A percentile compares a stretch with the other conserved stretches of the same genome.
These are phyloP conservation scores for Aristolochia fimbriata DNA, from an alignment of 164 flowering plant species.

Conservation along the genomic window DNA sequence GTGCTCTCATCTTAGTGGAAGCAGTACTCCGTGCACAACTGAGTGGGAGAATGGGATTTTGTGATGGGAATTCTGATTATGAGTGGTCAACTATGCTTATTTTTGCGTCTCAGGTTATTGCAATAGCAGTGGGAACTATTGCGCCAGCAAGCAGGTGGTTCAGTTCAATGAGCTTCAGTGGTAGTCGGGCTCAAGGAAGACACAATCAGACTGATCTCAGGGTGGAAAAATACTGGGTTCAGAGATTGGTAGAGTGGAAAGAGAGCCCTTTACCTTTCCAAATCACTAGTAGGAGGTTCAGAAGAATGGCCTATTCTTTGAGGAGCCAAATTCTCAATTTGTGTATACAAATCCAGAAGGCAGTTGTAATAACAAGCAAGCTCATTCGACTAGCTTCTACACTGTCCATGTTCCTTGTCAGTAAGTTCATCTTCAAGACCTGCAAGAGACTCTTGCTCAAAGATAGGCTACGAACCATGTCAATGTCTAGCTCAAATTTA, in stretches of 20 bases:
- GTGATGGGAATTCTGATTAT: slow-evolving; percentile 49
- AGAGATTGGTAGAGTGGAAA: slow-evolving; percentile 29
- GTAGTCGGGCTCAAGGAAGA: not conserved
- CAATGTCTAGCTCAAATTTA: not conserved
- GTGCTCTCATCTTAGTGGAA: slow-evolving; percentile 30
- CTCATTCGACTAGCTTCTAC: slow-evolving; percentile 24
- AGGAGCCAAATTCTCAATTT: slow-evolving; percentile 4
- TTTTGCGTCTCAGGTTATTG: not conserved
- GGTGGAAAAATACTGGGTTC: slow-evolving; percentile 40
- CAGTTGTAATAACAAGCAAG: slow-evolving; percentile 35
- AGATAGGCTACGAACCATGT: too few species aligned
- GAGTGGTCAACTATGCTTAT: slow-evolving; percentile 30
- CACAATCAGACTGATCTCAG: slow-evolving; percentile 6
- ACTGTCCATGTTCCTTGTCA: slow-evolving; percentile 16
- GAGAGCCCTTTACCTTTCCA: slow-evolving; percentile 8
- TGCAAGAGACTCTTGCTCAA: too few species aligned
- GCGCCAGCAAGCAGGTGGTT: slow-evolving; percentile 4
- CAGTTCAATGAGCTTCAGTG: not conserved
- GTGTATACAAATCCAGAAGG: slow-evolving; percentile 28
- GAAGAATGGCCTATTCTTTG: not conserved
- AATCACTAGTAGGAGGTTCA: not conserved
- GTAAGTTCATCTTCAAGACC: not conserved
- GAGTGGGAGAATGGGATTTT: slow-evolving; percentile 23
- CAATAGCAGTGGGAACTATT: not conserved
- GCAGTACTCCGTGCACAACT: slow-evolving; percentile 30